A percentile compares a stretch with the other conserved stretches of the same genome.
phyloP scores from a whole-genome alignment of 441 rosid species.

The Adansonia gregorii region DNA sequence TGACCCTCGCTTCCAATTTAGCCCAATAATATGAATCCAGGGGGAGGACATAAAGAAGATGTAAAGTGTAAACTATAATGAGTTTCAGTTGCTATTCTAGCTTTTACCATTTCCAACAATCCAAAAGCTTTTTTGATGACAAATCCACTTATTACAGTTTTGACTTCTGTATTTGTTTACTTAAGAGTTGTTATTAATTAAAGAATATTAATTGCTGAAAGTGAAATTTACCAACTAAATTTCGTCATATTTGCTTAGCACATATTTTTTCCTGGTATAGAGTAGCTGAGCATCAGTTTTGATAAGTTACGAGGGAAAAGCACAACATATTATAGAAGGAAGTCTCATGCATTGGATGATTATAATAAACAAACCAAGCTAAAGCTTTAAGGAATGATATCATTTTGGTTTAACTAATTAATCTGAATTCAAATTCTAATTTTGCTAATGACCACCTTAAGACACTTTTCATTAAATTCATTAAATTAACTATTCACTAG shows the following conservation, averaged over 20 bases:
- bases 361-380: too few relatives aligned
- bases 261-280: neutral
- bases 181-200: neutral
- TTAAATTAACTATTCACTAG: too few relatives aligned
- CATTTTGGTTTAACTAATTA: too few relatives aligned
- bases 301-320: neutral
- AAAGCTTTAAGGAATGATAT: too few relatives aligned
- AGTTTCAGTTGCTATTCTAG: neutral
- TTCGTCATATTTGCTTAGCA: neutral
- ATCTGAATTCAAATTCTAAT: too few relatives aligned
- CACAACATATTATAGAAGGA: too few relatives aligned
- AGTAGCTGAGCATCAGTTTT: neutral
- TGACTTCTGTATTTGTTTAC: neutral
- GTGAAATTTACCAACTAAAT: neutral
- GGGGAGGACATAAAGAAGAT: neutral
- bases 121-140: neutral
- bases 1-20: neutral
- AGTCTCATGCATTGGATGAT: neutral
- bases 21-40: neutral
- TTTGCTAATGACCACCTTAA: too few relatives aligned
- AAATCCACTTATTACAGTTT: neutral
- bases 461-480: too few relatives aligned
- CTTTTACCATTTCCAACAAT: neutral
- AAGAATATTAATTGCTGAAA: neutral
- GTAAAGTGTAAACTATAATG: too few relatives aligned